A percentile compares a stretch with the other conserved stretches of the same genome.
These are phyloP conservation scores for Calonectria crousiana DNA, from an alignment of 2,329 filamentous ascomycete species.

Conservation along the genomic window DNA sequence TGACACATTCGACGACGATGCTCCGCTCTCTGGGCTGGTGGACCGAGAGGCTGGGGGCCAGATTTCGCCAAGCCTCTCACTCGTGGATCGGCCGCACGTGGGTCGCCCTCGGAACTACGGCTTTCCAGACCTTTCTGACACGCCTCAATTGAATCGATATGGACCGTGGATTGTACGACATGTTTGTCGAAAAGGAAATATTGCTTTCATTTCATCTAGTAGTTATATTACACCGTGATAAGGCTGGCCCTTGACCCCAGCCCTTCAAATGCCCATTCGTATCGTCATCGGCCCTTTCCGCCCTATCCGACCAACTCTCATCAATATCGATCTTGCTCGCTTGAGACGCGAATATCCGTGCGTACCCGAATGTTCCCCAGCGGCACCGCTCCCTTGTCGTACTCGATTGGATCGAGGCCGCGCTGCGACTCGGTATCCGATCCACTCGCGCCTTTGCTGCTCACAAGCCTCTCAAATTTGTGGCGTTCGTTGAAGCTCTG, in stretches of 20 bases:
- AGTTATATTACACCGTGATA: not conserved
- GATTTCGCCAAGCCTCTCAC: not conserved
- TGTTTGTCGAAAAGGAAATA: not conserved
- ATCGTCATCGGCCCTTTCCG: not conserved
- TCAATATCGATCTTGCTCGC: not conserved
- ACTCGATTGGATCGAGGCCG: not conserved
- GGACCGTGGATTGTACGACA: not conserved
- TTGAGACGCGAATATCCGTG: slow-evolving; percentile 2
- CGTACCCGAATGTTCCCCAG: not conserved
- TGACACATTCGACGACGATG: not conserved
- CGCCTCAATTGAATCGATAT: not conserved
- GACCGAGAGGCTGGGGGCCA: not conserved
- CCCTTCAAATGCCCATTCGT: not conserved
- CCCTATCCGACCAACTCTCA: not conserved
- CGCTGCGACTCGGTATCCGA: not conserved
- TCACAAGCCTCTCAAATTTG: not conserved
- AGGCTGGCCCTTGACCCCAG: not conserved
- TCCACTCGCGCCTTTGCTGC: not conserved
- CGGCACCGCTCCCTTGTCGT: not conserved
- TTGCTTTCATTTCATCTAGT: not conserved
- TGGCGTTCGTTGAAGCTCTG: not conserved
- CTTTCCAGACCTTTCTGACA: not conserved
- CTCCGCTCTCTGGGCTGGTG: not conserved
- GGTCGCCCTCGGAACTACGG: not conserved
- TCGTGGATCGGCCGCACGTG: not conserved